Evolutionary conservation across 116 monocot genomes (phyloP).

Genomic region (Papilionanthe hybrid): DNA sequence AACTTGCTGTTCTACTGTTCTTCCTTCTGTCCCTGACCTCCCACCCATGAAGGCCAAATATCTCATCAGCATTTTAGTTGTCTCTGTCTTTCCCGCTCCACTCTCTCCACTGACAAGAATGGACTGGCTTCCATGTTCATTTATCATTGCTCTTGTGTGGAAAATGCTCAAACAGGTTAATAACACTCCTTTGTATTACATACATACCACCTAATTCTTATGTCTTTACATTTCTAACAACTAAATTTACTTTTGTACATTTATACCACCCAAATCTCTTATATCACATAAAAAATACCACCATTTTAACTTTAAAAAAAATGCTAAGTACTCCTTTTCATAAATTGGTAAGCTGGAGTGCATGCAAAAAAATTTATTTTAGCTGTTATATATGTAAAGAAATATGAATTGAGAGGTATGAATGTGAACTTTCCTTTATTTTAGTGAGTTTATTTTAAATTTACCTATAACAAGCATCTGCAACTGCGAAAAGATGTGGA

Average conservation of each 20-base stretch:
- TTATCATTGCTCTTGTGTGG: slow-evolving; percentile 69
- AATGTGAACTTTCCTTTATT: neutral
- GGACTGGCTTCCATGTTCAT: slow-evolving; percentile 84
- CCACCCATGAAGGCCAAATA: slow-evolving; percentile 99
- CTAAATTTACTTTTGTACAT: too few species aligned
- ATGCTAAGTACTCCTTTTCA: too few species aligned
- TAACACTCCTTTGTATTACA: neutral
- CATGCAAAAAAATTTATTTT: too few species aligned
- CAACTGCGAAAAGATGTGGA: slow-evolving; percentile 93
- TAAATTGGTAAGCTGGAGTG: too few species aligned
- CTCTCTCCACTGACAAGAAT: slow-evolving; percentile 97
- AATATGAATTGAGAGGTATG: too few species aligned
- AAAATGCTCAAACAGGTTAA: neutral
- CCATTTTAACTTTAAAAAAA: too few species aligned
- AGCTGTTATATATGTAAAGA: too few species aligned
- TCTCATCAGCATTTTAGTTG: slow-evolving; percentile 98
- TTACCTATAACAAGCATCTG: slow-evolving; percentile 91
- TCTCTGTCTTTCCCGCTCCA: slow-evolving; percentile 99
- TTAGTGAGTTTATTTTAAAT: neutral
- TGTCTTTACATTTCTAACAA: too few species aligned
- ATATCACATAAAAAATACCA: too few species aligned
- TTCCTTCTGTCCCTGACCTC: slow-evolving; percentile 75
- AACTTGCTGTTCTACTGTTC: slow-evolving; percentile 97
- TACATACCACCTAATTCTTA: too few species aligned
- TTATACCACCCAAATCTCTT: too few species aligned